Conservation (phyloP, 2,329 filamentous ascomycete species). For the Coleophoma cylindrospora region DNA sequence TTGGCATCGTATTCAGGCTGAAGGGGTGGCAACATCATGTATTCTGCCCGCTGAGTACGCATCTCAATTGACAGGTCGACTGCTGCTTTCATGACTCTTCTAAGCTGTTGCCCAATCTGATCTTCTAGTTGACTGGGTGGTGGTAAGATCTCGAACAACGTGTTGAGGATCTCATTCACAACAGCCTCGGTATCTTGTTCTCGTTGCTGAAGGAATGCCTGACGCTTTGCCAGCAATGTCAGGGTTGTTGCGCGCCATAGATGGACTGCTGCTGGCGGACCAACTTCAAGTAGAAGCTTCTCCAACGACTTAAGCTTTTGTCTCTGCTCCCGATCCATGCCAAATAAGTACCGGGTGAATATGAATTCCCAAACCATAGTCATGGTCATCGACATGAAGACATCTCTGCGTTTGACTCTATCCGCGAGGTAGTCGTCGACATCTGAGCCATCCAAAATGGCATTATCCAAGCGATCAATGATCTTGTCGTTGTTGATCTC, state of each 20-base stretch:
- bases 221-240: constrained; percentile 76
- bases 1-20: constrained; percentile 93
- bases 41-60: constrained; percentile 94
- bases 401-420: constrained; percentile 80
- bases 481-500: constrained; percentile 91
- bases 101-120: constrained; percentile 78
- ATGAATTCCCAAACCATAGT: constrained; percentile 99
- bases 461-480: constrained; percentile 89
- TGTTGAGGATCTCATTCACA: constrained; percentile 84
- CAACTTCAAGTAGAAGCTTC: constrained; percentile 84
- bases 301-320: constrained; percentile 96
- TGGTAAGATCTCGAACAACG: constrained; percentile 77
- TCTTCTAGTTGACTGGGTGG: constrained; percentile 76
- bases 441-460: constrained; percentile 88
- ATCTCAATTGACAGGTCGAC: constrained; percentile 93
- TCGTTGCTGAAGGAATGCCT: constrained; percentile 76
- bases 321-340: constrained; percentile 95
- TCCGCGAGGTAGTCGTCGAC: constrained; percentile 85
- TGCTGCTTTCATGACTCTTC: constrained; percentile 81
- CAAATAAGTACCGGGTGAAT: constrained; percentile 96
- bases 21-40: constrained; percentile 95
- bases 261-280: constrained; percentile 81
- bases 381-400: constrained; percentile 99
- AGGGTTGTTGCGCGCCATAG: constrained; percentile 96
- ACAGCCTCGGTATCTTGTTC: constrained; percentile 91